Evolutionary conservation across 2,329 filamentous ascomycete genomes (phyloP).

Genomic region (Didymella glomerata): DNA sequence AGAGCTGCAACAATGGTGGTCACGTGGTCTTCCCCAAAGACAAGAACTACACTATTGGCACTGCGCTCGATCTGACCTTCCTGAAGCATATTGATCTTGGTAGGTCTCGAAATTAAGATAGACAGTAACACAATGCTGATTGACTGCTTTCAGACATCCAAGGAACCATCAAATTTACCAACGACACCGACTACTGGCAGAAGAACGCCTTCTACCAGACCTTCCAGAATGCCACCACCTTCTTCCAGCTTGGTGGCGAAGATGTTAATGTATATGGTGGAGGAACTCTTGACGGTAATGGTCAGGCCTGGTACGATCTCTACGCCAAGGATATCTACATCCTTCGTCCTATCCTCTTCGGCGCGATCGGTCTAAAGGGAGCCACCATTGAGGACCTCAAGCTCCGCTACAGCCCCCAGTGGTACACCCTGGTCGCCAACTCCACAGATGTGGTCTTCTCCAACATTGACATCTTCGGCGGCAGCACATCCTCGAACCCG

Average conservation of each 20-base stretch:
- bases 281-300: constrained; percentile 70
- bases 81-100: constrained; percentile 70
- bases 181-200: constrained; percentile 75
- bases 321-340: constrained; percentile 66
- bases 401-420: constrained; percentile 68
- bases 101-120: constrained; percentile 27
- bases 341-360: constrained; percentile 66
- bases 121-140: constrained; percentile 9
- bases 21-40: constrained; percentile 66
- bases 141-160: constrained; percentile 58
- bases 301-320: constrained; percentile 70
- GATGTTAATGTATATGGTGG: constrained; percentile 74
- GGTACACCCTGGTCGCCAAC: constrained; percentile 73
- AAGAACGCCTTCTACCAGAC: constrained; percentile 68
- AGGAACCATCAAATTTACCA: constrained; percentile 68
- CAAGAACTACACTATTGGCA: constrained; percentile 68
- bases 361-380: constrained; percentile 64
- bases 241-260: constrained; percentile 72
- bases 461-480: constrained; percentile 67
- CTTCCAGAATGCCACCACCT: constrained; percentile 73
- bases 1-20: constrained; percentile 69
- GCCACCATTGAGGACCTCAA: constrained; percentile 68
- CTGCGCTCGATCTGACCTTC: constrained; percentile 71
- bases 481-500: constrained; percentile 59
- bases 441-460: constrained; percentile 70